Evolutionary conservation across 805 yeast genomes (phyloP), one percentile per base, ranked within the genome.

Genomic region (Starmerella geochares): DNA sequence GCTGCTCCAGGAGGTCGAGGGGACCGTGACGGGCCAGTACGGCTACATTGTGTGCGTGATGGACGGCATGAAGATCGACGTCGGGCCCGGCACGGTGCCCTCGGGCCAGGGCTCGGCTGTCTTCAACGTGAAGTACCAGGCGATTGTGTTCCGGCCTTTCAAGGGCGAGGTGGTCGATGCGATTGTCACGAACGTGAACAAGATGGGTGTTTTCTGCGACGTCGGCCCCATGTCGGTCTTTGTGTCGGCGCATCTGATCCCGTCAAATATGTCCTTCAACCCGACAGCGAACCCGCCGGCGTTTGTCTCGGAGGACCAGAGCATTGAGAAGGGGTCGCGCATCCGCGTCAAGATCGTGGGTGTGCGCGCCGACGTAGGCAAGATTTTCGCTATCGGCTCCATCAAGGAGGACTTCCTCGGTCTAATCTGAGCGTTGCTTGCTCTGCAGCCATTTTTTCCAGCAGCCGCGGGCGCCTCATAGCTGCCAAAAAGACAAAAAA

Each of bases 161-260:
- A 92, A 92, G 69, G 98, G 97, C 31, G 98, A 92, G 68, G 98
- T 92, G 7, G 97, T 92, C 23, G 98, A 92, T 67, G 98, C 94
- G 5, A 80, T 90, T 21, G 97, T 92, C 14, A 84, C 95, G 13
- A 84, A 86, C 28, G 96, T 94, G 44, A 71, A 86, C 83, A 66
- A 86, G 79, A 83, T 90, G 81, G 98, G 98, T 8, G 86, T 92
- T 58, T 92, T 92, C 65, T 97, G 95, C 33, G 96, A 92, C 67
- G 98, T 92, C 25, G 98, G 98, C 0, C 98, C 98, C 14, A 72
- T 92, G 64, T 80, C 88, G 21, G 96, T 92, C 35, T 92, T 92
- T 66, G 94, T 92, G 20, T 84, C 95, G 21, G 87, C 94, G 32
- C 96, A 90, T 69, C 75, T 88, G 65, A 88, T 92, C 60, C 97